Percentiles rank a stretch among this genome's conserved stretches.
phyloP scores from a whole-genome alignment of 495 filamentous ascomycete genomes.

The Penicillium flavigenum region DNA sequence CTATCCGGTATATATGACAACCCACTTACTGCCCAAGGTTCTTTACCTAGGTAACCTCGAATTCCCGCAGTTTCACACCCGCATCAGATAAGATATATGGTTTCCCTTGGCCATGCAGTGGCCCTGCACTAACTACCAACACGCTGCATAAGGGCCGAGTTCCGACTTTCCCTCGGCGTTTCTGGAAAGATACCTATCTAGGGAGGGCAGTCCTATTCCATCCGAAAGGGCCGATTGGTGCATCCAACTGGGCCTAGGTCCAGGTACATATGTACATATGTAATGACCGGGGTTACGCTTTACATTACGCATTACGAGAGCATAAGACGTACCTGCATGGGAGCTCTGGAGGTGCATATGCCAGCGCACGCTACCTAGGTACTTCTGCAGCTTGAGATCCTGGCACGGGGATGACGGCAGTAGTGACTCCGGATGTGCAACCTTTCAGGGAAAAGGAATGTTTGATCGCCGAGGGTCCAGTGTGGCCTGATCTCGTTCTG shows the following conservation, averaged over 20 bases:
- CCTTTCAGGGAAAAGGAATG: neutral
- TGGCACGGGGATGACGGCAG: neutral
- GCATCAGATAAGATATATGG: slow-evolving; percentile 9
- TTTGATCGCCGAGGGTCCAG: neutral
- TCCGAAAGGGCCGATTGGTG: neutral
- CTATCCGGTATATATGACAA: neutral
- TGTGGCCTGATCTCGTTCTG: neutral
- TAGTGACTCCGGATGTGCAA: neutral
- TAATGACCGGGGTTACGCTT: neutral
- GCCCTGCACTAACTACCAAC: slow-evolving; percentile 8
- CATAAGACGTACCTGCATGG: slow-evolving; percentile 3
- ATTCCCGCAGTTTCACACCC: neutral
- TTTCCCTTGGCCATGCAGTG: neutral
- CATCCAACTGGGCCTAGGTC: neutral
- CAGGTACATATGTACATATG: neutral
- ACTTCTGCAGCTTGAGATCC: neutral
- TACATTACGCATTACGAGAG: neutral
- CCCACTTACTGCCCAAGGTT: neutral
- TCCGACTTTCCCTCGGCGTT: neutral
- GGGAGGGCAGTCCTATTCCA: neutral
- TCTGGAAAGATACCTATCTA: slow-evolving; percentile 15
- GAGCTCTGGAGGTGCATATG: neutral
- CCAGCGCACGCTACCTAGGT: neutral
- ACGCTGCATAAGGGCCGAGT: neutral
- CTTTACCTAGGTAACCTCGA: neutral